Evolutionary conservation across 306 rosid species (phyloP).

Genomic region (Sesbania bispinosa): DNA sequence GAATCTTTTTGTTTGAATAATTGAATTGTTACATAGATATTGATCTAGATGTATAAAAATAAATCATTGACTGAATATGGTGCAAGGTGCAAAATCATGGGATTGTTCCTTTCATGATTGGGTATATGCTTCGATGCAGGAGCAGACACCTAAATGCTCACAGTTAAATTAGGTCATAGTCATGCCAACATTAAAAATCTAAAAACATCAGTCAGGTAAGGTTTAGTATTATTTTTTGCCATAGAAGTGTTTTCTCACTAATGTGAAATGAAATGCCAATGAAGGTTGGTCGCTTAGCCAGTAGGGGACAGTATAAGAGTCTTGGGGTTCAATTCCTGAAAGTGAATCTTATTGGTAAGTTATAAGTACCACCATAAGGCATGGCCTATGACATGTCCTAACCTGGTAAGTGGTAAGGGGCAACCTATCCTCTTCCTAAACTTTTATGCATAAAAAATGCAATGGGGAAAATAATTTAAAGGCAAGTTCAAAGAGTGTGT

Average conservation of each 20-base stretch:
- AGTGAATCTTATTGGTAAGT: not conserved
- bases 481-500: slow-evolving; percentile 24
- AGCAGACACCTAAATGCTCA: not conserved
- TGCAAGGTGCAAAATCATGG: slow-evolving; percentile 1
- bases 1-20: not conserved
- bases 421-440: slow-evolving; percentile 18
- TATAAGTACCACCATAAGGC: not conserved
- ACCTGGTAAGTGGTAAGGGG: not conserved
- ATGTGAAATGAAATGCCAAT: not conserved
- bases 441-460: not conserved
- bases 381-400: not conserved
- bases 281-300: not conserved
- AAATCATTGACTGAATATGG: not conserved
- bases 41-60: slow-evolving; percentile 1
- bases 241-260: not conserved
- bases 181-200: not conserved
- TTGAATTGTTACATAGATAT: not conserved
- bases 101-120: not conserved
- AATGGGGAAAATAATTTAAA: not conserved
- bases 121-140: slow-evolving; percentile 4
- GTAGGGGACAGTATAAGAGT: not conserved
- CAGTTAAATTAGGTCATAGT: not conserved
- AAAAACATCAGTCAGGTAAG: slow-evolving; percentile 7
- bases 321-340: not conserved
- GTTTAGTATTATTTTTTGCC: not conserved